Percentiles rank a stretch among this genome's conserved stretches.
Conservation (phyloP, 2,329 filamentous ascomycete genomes). For the Colletotrichum shisoi region DNA sequence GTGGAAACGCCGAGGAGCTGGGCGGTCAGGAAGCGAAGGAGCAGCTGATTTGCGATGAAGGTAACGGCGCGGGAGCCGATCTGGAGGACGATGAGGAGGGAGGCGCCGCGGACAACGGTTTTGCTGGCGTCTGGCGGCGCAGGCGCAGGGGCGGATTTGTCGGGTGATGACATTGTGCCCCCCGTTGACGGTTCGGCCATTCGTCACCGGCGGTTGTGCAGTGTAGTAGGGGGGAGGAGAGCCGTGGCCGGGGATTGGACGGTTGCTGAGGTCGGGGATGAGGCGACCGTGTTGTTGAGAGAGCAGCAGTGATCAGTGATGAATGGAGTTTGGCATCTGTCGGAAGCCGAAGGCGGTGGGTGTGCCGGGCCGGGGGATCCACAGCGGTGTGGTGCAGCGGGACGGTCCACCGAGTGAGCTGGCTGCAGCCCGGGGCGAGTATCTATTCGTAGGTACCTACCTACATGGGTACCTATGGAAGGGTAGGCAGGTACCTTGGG, state of each 20-base stretch:
- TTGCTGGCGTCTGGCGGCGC: constrained; percentile 28
- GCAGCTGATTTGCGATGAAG: constrained; percentile 88
- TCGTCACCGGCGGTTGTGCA: background rate
- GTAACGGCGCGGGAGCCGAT: constrained; percentile 86
- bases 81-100: constrained; percentile 87
- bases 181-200: background rate
- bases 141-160: background rate
- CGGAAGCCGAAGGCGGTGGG: constrained; percentile 6
- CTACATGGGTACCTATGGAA: no score
- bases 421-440: no score
- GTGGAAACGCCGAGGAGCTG: constrained; percentile 83
- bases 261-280: constrained; percentile 3
- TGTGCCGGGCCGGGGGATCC: constrained; percentile 18
- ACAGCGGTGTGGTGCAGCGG: constrained; percentile 22
- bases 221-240: background rate
- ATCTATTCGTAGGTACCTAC: no score
- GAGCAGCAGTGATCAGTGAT: background rate
- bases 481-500: no score
- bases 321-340: constrained; percentile 10
- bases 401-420: constrained; percentile 7
- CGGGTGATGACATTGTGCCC: constrained; percentile 12
- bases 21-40: constrained; percentile 87
- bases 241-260: background rate
- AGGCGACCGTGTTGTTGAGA: constrained; percentile 27
- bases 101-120: constrained; percentile 72